Conservation (phyloP, 352 stramenopile genomes). For the Thalassiosira mediterranea region DNA sequence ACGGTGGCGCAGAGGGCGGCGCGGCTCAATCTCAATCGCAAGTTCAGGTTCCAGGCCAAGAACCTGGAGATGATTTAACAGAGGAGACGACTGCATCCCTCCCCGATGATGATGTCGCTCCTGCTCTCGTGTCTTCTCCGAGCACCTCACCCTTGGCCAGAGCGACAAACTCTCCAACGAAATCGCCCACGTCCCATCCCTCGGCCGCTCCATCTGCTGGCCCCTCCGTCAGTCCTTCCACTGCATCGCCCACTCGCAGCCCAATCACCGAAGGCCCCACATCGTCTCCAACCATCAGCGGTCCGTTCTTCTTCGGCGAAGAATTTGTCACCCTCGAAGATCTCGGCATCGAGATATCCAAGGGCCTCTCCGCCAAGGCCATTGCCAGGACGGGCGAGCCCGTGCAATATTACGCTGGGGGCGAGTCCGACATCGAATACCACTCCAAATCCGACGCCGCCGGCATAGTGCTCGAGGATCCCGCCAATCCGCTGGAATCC, state of each 20-base stretch:
- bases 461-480: slow-evolving; percentile 9
- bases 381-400: slow-evolving; percentile 8
- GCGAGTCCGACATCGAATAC: slow-evolving; percentile 32
- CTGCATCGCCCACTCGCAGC: neutral
- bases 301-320: slow-evolving; percentile 21
- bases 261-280: neutral
- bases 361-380: slow-evolving; percentile 10
- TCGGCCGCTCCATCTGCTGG: neutral
- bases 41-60: neutral
- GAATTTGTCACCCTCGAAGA: slow-evolving; percentile 6
- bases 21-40: too few relatives aligned
- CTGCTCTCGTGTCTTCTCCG: neutral
- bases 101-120: neutral
- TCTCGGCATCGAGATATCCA: slow-evolving; percentile 19
- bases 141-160: too few relatives aligned
- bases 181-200: neutral
- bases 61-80: too few relatives aligned
- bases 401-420: slow-evolving; percentile 5
- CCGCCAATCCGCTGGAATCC: slow-evolving; percentile 13
- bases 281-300: neutral
- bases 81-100: too few relatives aligned
- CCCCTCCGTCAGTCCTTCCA: neutral
- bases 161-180: neutral
- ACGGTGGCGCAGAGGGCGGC: too few relatives aligned
- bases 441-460: slow-evolving; percentile 59